These are phyloP conservation scores for Barnettozyma hawaiiensis DNA, from an alignment of 1,139 yeast species.

Conservation along the genomic window DNA sequence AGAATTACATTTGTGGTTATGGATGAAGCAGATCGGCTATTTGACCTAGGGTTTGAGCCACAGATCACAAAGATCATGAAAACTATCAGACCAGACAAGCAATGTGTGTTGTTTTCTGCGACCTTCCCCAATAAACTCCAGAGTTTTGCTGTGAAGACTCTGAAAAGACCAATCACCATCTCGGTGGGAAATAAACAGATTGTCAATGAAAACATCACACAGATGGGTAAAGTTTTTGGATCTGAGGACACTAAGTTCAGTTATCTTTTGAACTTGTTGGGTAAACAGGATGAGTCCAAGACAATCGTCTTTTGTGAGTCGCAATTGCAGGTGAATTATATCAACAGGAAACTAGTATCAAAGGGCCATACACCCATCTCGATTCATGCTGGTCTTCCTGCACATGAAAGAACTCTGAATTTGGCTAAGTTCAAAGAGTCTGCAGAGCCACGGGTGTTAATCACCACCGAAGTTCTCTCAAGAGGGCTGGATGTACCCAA, in stretches of 20 bases:
- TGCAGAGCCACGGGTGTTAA: slow-evolving; percentile 44
- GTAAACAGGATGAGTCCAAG: slow-evolving; percentile 43
- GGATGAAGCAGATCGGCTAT: slow-evolving; percentile 97
- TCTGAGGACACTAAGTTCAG: slow-evolving; percentile 48
- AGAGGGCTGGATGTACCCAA: slow-evolving; percentile 90
- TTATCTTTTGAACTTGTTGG: slow-evolving; percentile 49
- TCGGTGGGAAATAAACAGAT: slow-evolving; percentile 78
- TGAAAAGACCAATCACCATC: slow-evolving; percentile 65
- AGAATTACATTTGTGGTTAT: slow-evolving; percentile 77
- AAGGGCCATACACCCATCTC: slow-evolving; percentile 58
- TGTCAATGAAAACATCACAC: slow-evolving; percentile 78
- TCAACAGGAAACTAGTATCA: slow-evolving; percentile 51
- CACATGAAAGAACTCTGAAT: slow-evolving; percentile 73
- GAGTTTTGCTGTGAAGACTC: slow-evolving; percentile 57
- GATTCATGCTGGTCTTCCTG: slow-evolving; percentile 92
- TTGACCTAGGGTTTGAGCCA: slow-evolving; percentile 97
- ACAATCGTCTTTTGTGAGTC: slow-evolving; percentile 81
- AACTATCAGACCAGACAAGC: slow-evolving; percentile 80
- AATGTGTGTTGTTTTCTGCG: slow-evolving; percentile 91
- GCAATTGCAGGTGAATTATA: slow-evolving; percentile 72
- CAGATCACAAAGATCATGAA: slow-evolving; percentile 80
- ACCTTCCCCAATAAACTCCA: slow-evolving; percentile 87
- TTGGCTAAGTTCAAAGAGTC: slow-evolving; percentile 68
- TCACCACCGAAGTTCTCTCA: slow-evolving; percentile 94
- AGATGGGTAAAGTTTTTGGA: slow-evolving; percentile 57